Percentiles rank a stretch among this genome's conserved stretches.
phyloP scores from a whole-genome alignment of 306 rosid species.

The Fragaria nilgerrensis region DNA sequence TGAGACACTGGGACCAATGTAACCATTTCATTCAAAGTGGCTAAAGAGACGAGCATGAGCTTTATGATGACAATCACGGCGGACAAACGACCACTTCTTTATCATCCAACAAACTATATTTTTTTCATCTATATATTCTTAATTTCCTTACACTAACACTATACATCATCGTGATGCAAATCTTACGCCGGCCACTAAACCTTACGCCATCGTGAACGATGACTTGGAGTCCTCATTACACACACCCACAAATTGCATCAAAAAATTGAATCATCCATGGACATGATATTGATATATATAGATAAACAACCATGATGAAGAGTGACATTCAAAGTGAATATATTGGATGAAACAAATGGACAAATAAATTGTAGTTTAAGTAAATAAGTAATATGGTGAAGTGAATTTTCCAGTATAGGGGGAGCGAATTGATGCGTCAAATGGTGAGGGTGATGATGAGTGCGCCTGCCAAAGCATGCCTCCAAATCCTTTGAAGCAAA shows the following conservation, averaged over 20 bases:
- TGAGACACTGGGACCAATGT: background rate
- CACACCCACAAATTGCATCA: slow-evolving; percentile 5
- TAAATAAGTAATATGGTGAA: background rate
- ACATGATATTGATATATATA: background rate
- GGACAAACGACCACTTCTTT: background rate
- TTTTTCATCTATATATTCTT: background rate
- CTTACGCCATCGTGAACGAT: background rate
- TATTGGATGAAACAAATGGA: slow-evolving; percentile 2
- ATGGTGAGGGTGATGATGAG: slow-evolving; percentile 66
- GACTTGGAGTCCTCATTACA: slow-evolving; percentile 9
- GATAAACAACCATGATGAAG: slow-evolving; percentile 1
- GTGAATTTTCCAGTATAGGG: slow-evolving; percentile 12
- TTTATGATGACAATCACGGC: background rate
- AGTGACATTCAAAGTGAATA: background rate
- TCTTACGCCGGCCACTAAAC: slow-evolving; percentile 29
- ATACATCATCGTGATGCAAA: slow-evolving; percentile 6
- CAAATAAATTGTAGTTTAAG: background rate
- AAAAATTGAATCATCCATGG: background rate
- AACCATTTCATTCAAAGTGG: background rate
- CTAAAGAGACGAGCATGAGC: background rate
- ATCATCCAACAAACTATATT: background rate
- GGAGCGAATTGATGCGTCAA: slow-evolving; percentile 21
- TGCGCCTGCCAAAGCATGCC: slow-evolving; percentile 65
- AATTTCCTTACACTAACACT: background rate
- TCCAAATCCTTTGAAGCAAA: slow-evolving; percentile 53